A percentile compares a stretch with the other conserved stretches of the same genome.
These are phyloP conservation scores for Saturnispora zaruensis DNA, from an alignment of 805 yeast species.

Conservation along the genomic window DNA sequence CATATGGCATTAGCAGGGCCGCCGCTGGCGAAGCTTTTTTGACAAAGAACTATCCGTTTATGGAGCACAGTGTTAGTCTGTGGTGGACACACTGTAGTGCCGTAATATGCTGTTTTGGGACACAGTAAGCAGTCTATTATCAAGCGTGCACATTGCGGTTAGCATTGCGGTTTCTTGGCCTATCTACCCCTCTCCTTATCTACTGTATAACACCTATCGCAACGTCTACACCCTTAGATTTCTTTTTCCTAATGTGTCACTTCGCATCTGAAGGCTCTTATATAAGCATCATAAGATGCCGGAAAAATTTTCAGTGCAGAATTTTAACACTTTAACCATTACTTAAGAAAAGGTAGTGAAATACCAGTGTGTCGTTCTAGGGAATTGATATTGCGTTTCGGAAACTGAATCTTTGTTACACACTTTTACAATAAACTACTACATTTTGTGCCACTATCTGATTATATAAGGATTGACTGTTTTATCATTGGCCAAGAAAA, in stretches of 20 bases:
- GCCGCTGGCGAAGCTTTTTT: too few species aligned
- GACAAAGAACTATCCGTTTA: not conserved
- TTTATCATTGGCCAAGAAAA: not conserved
- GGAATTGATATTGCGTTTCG: not conserved
- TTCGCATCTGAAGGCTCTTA: not conserved
- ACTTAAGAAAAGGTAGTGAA: not conserved
- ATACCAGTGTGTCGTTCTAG: not conserved
- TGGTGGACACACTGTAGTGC: not conserved
- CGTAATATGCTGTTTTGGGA: not conserved
- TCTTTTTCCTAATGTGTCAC: not conserved
- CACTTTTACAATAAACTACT: too few species aligned
- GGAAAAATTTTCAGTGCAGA: too few species aligned
- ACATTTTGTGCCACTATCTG: too few species aligned
- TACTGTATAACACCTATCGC: not conserved
- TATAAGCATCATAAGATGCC: not conserved
- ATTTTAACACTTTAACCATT: too few species aligned
- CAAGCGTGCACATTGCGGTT: not conserved
- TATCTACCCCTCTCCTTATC: not conserved
- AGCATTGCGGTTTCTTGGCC: not conserved
- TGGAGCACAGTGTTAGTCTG: not conserved
- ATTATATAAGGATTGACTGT: too few species aligned
- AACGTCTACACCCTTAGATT: not conserved
- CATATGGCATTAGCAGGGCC: not conserved
- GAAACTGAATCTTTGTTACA: not conserved
- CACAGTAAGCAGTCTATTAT: not conserved